Evolutionary conservation across 305 asterid species (phyloP), one percentile per base, ranked within the genome.

Genomic region (Fraxinus ornus): DNA sequence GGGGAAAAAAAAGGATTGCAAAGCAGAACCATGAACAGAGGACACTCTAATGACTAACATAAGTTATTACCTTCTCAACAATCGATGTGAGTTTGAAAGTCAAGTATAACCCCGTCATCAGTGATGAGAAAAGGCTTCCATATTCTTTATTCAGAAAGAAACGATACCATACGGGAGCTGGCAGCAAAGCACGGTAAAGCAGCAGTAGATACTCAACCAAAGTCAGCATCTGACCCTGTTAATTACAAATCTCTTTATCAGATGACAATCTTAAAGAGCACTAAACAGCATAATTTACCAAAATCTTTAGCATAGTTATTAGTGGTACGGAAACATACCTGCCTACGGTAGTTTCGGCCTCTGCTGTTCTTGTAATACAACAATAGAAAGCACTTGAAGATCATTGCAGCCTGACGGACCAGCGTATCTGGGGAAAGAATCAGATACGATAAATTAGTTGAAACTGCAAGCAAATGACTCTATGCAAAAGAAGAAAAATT

Each of bases 41-140:
- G 33, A 83, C 47, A 73, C 76, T 44, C 78, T 47, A 49, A 15
- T 4, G 21, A 15, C 21, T 36, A 55, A 77, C 60, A 36, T 5
- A 75, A 78, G 83, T 64, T 88, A 94, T 55, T 88, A 94, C 98
- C 97, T 94, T 94, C 89, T 94, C 98, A 64, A 94, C 93, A 66
- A 94, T 90, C 82, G 98, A 94, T 17, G 98, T 94, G 75, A 94
- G 97, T 90, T 94, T 94, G 89, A 94, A 94, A 47, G 98, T 94
- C 79, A 92, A 83, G 85, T 94, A 94, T 80, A 94, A 86, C 79
- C 98, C 97, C 3, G 98, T 94, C 90, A 89, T 91, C 41, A 94
- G 86, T 44, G 95, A 90, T 35, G 97, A 93, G 84, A 93, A 93
- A 77, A 93, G 94, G 84, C 95, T 92, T 81, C 97, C 98, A 66